Conservation (phyloP, 2,329 filamentous ascomycete genomes). For the Exophiala aquamarina region DNA sequence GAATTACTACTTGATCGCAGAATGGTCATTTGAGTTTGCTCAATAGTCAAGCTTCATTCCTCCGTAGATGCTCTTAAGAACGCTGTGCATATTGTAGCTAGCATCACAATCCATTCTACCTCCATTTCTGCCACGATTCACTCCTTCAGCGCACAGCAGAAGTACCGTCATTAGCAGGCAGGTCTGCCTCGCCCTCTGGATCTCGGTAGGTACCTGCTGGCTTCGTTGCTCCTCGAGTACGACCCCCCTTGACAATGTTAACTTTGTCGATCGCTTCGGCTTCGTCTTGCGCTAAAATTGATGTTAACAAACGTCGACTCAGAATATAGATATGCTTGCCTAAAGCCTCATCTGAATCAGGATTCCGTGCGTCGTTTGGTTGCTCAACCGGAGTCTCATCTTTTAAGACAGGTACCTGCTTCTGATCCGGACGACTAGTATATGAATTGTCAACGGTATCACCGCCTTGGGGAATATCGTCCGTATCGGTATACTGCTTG, state of each 20-base stretch:
- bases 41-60: neutral
- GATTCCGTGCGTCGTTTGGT: slow-evolving; percentile 4
- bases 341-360: slow-evolving; percentile 1
- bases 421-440: neutral
- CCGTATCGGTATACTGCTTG: slow-evolving; percentile 5
- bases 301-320: neutral
- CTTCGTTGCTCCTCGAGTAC: slow-evolving; percentile 5
- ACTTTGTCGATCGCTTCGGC: slow-evolving; percentile 3
- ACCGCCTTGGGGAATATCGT: slow-evolving; percentile 4
- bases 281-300: slow-evolving; percentile 3
- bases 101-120: too few relatives aligned
- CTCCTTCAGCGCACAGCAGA: slow-evolving; percentile 3
- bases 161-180: slow-evolving; percentile 1
- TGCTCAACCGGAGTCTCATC: slow-evolving; percentile 5
- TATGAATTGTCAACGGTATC: slow-evolving; percentile 6
- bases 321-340: neutral
- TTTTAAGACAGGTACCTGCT: neutral
- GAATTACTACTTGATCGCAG: slow-evolving; percentile 1
- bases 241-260: slow-evolving; percentile 2
- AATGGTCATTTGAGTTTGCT: neutral
- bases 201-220: slow-evolving; percentile 1
- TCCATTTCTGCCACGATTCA: too few relatives aligned
- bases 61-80: neutral
- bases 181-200: slow-evolving; percentile 2
- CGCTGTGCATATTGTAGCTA: too few relatives aligned